Evolutionary conservation across 768 basidiomycete species (phyloP), one percentile per base, ranked within the genome.

Genomic region (Amanita jacksonii): DNA sequence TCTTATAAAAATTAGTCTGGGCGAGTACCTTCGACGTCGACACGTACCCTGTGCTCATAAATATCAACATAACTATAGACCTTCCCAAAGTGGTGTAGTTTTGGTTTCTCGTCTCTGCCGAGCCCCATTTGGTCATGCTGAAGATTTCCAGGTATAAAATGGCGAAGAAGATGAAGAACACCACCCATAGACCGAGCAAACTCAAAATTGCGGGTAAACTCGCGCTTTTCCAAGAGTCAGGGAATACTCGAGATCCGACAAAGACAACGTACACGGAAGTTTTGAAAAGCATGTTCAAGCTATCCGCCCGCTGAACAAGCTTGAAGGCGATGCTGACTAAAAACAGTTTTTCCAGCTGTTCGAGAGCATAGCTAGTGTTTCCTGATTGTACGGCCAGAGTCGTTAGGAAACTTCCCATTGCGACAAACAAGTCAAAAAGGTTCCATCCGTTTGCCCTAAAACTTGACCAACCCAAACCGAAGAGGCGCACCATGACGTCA

Each of bases 371-470:
- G 20, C 72, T 72, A 16, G 61, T 63, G 2, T 66, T 52, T 12
- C 66, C 64, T 53, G 84, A 73, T 3, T 73, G 73, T 31, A 88
- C 77, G 16, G 85, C 65, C 22, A 93, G 57, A 0, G 87, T 94
- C 1, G 92, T 92, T 31, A 80, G 70, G 54, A 93, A 79, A 52
- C 84, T 87, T 5, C 94, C 93, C 2, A 64, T 67, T 13, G 90
- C 79, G 19, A 87, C 81, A 10, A 88, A 54, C 33, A 92, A 62
- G 52, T 97, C 93, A 61, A 93, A 97, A 1, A 91, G 53, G 57
- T 94, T 96, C 93, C 94, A 97, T 5, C 92, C 89, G 52, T 92
- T 89, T 23, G 80, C 77, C n/a, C 73, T 72, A 69, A 88, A 96
- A 57, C 83, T 86, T 12, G 60, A 60, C 79, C 81, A 83, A 1